A percentile compares a stretch with the other conserved stretches of the same genome.
Evolutionary conservation across 305 asterid species (phyloP).

Genomic region (Fraxinus dipetala): DNA sequence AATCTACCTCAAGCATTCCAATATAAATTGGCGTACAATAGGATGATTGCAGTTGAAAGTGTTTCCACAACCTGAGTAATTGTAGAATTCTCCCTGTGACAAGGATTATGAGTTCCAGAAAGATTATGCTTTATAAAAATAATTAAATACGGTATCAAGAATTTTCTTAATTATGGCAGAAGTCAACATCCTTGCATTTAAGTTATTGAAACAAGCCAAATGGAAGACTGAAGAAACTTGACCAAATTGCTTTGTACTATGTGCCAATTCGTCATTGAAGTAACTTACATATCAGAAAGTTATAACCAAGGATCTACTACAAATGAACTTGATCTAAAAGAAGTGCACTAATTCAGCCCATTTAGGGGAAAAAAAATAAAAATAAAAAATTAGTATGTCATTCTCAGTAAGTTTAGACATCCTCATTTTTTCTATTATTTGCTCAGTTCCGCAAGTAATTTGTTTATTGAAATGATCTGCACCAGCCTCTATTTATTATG

Average conservation of each 20-base stretch:
- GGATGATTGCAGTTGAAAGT: slow-evolving; percentile 99
- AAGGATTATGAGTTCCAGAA: slow-evolving; percentile 19
- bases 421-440: neutral
- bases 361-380: neutral
- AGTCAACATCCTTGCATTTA: slow-evolving; percentile 12
- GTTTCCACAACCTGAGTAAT: slow-evolving; percentile 98
- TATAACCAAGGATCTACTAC: too few species aligned
- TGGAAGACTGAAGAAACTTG: slow-evolving; percentile 1
- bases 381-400: neutral
- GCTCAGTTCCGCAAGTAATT: neutral
- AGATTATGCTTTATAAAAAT: neutral
- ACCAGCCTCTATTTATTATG: neutral
- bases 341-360: neutral
- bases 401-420: neutral
- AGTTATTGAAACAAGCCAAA: slow-evolving; percentile 14
- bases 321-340: neutral
- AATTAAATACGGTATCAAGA: neutral
- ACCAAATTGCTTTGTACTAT: neutral
- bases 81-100: slow-evolving; percentile 88
- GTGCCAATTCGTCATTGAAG: neutral
- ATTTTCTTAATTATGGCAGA: neutral
- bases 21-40: slow-evolving; percentile 75
- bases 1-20: slow-evolving; percentile 86
- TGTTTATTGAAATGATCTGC: neutral
- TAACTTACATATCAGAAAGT: neutral